Conservation (phyloP, 805 yeast species). For the Zygotorulaspora danielsina region DNA sequence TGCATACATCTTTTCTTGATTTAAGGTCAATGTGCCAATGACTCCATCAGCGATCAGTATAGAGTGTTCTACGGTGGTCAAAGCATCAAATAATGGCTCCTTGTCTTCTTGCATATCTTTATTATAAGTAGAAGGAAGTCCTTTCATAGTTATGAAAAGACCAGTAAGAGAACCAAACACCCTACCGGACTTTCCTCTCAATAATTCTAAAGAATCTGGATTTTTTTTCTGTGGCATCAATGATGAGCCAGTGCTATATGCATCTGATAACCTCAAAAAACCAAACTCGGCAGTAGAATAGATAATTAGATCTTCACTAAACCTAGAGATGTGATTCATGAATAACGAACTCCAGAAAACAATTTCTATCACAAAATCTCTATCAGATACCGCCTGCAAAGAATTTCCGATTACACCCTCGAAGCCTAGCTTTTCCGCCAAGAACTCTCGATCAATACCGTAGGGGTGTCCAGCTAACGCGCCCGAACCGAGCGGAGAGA, state of each 20-base stretch:
- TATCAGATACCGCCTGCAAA: conserved; percentile 82
- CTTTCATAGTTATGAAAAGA: conserved; percentile 86
- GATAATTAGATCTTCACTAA: conserved; percentile 84
- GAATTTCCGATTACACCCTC: conserved; percentile 78
- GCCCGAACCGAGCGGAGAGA: conserved; percentile 85
- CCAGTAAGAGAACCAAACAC: conserved; percentile 89
- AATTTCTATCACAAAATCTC: conserved; percentile 90
- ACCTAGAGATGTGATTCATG: conserved; percentile 86
- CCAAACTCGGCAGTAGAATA: conserved; percentile 95
- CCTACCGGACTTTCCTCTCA: conserved; percentile 91
- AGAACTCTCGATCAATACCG: conserved; percentile 83
- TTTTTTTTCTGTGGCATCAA: conserved; percentile 96
- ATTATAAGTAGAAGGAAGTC: conserved; percentile 92
- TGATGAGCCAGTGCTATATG: conserved; percentile 92
- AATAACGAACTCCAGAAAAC: conserved; percentile 87
- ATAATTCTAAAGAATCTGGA: conserved; percentile 85
- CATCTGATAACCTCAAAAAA: conserved; percentile 82
- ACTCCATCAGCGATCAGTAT: conserved; percentile 89
- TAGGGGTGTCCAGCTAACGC: conserved; percentile 97
- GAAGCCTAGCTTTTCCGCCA: conserved; percentile 73
- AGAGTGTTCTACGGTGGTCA: conserved; percentile 85
- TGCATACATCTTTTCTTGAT: conserved; percentile 65
- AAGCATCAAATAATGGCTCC: conserved; percentile 84
- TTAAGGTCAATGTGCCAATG: conserved; percentile 69
- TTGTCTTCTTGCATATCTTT: conserved; percentile 96